Evolutionary conservation across 371 early-diverging fungal species (phyloP), one percentile per base, ranked within the genome.

Genomic region (Lichtheimia ramosa): DNA sequence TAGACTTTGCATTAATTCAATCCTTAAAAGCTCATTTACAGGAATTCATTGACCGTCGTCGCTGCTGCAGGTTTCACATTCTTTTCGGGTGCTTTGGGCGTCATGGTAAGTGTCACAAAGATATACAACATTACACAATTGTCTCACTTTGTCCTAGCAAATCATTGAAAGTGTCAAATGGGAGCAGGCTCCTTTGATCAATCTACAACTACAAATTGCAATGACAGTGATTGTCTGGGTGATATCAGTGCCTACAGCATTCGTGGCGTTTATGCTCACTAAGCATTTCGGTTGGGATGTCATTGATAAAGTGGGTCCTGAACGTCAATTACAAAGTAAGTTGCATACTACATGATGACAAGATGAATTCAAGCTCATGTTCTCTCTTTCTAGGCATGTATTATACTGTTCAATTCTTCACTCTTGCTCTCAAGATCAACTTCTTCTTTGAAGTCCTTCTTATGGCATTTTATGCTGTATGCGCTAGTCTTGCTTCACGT

Each of bases 61-160:
- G 59, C 66, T 12, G 25, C 57, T 28, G 43, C 52, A 40, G 51
- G 46, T 3, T 52, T 53, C 28, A 51, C 58, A 7, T 61, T 41
- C 20, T 57, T 65, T 21, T 65, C 66, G 16, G 61, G 46, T 13
- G 61, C 48, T 20, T 24, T 65, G 61, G 66, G 66, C 20, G 20
- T 58, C 34, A 52, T 65, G 61, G 66, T 61, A 57, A 39, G 46
- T 18, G 46, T 46, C 46, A 46, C n/a, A 34, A 34, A 34, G 34
- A 0, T 10, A 28, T 7, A 28, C 28, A 34, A 2, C 10, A 8
- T 1, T 34, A 34, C 34, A 28, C 3, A 28, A 34, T 27, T 5
- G 10, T 34, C 34, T 34, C 5, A 34, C 5, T 34, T 6, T 34
- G 2, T 34, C 15, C 14, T 27, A 63, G 58, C 58, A 63, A 56